Base-by-base conservation (phyloP, 148 eudicot species). In the Simmondsia chinensis region DNA sequence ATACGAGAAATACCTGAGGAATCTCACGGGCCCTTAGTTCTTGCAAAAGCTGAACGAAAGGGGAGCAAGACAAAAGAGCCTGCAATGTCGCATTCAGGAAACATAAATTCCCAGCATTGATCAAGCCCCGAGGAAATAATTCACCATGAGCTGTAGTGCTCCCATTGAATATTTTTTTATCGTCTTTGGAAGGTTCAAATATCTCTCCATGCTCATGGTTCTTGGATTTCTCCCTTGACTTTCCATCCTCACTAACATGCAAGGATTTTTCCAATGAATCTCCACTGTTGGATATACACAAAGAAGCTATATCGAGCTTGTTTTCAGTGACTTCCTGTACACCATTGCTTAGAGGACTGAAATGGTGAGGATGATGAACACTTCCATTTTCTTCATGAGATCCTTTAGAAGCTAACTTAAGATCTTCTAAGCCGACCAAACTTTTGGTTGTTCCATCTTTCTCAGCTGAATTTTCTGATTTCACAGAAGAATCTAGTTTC, bases 51-150 rank as follows among this genome's bases (percentile, higher is more conserved):
- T 70, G 64, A 50, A 91, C 67, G 68, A 91, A 91, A n/a, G 88
- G 97, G 44, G 97, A 70, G 64, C 97, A 91, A 9, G 95, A 74
- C 20, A 85, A 47, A 52, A 91, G 86, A 50, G 97, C 94, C 63
- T 91, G 97, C 48, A 85, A 57, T 32, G 94, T 85, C 25, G 97
- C 94, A 72, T 85, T 91, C 1, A 85, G 73, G 65, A 91, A 91
- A 72, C 97, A 91, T 5, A 85, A 54, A 60, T 91, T 91, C 43
- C 97, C 97, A 32, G 76, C 69, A 64, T 91, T 91, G 66, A 85
- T 67, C 65, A 91, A 72, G 24, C 97, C 97, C 41, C 95, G 71
- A 45, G 95, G 94, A 32, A 76, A 69, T 45, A 91, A 77, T 12
- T 65, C 72, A 44, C 39, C 31, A 30, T 37, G 20, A 43, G 64